Percentiles rank a stretch among this genome's conserved stretches.
These are phyloP conservation scores for Pichia sporocuriosa DNA, from an alignment of 805 yeast genomes.

Conservation along the genomic window DNA sequence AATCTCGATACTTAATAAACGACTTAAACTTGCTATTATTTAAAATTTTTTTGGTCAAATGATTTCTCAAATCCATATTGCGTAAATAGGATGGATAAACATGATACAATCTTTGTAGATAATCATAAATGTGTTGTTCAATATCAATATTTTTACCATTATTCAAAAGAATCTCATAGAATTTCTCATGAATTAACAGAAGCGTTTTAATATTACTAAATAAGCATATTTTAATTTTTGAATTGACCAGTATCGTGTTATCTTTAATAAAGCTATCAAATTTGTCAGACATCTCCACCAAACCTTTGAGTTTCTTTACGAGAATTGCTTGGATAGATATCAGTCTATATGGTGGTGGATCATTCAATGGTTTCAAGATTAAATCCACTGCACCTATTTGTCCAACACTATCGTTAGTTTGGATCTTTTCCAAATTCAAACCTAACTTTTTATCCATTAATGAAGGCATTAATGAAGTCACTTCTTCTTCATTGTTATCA, in stretches of 20 bases:
- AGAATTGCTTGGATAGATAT: slow-evolving; percentile 8
- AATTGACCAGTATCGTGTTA: slow-evolving; percentile 17
- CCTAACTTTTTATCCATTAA: slow-evolving; percentile 13
- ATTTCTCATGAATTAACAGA: slow-evolving; percentile 11
- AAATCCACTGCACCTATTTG: not conserved
- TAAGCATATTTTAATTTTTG: slow-evolving; percentile 16
- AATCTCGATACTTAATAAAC: not conserved
- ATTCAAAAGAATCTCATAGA: slow-evolving; percentile 10
- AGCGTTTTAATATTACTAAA: slow-evolving; percentile 19
- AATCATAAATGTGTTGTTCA: slow-evolving; percentile 15
- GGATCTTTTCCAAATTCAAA: slow-evolving; percentile 12
- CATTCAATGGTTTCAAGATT: slow-evolving; percentile 1
- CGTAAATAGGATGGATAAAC: slow-evolving; percentile 24
- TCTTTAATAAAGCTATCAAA: slow-evolving; percentile 8
- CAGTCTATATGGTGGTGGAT: slow-evolving; percentile 9
- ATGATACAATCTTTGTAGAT: slow-evolving; percentile 19
- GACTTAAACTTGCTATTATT: slow-evolving; percentile 1
- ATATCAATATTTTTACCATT: slow-evolving; percentile 7
- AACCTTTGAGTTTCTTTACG: slow-evolving; percentile 6
- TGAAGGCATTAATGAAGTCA: slow-evolving; percentile 9
- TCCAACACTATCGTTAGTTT: too few relatives aligned
- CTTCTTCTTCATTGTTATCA: too few relatives aligned
- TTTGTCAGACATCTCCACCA: slow-evolving; percentile 5
- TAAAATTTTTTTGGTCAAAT: not conserved
- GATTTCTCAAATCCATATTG: slow-evolving; percentile 7